Conservation (phyloP, 108 stramenopile genomes). For the Poteriospumella lacustris region DNA sequence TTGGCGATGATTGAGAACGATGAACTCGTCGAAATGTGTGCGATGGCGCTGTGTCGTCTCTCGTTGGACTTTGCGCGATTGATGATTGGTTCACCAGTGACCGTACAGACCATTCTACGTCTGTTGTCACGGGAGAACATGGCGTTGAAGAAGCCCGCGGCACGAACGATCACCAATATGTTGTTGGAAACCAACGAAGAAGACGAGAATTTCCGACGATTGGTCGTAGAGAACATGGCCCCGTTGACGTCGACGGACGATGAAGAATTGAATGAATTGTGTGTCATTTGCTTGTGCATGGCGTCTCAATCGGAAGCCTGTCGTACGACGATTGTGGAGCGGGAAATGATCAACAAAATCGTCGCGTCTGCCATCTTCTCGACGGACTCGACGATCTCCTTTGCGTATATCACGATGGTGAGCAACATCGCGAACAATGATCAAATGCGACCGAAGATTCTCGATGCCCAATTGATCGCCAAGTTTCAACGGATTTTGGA, state of each 20-base stretch:
- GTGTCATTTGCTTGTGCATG: conserved; percentile 19
- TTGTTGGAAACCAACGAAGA: conserved; percentile 13
- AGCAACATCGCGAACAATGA: conserved; percentile 27
- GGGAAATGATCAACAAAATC: background rate
- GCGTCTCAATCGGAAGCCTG: conserved; percentile 13
- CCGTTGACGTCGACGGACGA: background rate
- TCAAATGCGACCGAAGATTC: background rate
- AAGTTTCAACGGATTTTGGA: background rate
- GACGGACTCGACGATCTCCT: background rate
- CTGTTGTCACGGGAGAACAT: background rate
- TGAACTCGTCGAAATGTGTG: conserved; percentile 3
- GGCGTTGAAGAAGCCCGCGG: background rate
- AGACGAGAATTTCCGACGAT: conserved; percentile 19
- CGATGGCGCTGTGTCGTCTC: background rate
- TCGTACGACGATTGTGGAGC: conserved; percentile 1
- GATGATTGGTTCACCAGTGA: background rate
- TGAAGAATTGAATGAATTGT: conserved; percentile 13
- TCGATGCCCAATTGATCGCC: conserved; percentile 11
- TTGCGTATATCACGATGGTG: conserved; percentile 21
- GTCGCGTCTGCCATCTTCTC: background rate
- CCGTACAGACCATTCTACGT: background rate
- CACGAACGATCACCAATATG: conserved; percentile 19
- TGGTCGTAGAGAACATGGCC: background rate
- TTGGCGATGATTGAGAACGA: background rate
- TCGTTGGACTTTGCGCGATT: conserved; percentile 6